Conservation (phyloP, 805 yeast species). For the Candida chilensis region DNA sequence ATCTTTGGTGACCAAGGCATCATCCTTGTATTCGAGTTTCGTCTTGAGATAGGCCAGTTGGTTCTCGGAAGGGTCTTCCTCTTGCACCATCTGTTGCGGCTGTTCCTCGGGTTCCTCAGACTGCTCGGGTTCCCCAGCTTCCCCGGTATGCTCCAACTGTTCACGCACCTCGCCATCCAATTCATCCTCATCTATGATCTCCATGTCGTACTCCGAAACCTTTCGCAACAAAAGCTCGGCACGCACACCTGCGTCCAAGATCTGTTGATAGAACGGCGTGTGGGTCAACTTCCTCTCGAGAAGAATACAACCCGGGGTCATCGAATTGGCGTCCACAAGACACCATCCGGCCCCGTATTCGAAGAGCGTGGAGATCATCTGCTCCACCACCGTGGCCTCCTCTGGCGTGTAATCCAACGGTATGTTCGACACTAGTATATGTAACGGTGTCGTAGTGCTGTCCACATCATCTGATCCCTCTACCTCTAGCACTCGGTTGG, state of each 20-base stretch:
- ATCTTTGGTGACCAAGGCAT: constrained; percentile 63
- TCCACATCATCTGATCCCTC: constrained; percentile 21
- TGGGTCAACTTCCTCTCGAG: constrained; percentile 36
- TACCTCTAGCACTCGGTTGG: constrained; percentile 10
- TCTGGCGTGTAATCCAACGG: constrained; percentile 24
- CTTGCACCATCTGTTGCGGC: constrained; percentile 6
- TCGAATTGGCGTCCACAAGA: constrained; percentile 56
- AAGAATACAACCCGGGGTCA: constrained; percentile 82
- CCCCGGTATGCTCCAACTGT: constrained; percentile 7
- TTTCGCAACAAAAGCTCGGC: constrained; percentile 78
- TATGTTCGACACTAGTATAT: constrained; percentile 50
- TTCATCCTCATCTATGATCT: constrained; percentile 39
- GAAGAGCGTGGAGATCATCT: constrained; percentile 58
- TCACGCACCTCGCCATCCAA: constrained; percentile 6
- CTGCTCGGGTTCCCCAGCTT: too few relatives aligned
- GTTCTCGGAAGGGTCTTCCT: constrained; percentile 50
- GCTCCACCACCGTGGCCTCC: constrained; percentile 25
- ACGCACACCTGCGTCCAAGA: constrained; percentile 83
- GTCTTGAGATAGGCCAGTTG: constrained; percentile 59
- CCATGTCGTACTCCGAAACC: constrained; percentile 54
- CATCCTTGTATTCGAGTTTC: constrained; percentile 57
- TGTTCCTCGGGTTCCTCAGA: constrained; percentile 5
- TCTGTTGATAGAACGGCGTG: constrained; percentile 28
- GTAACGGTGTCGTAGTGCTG: constrained; percentile 74
- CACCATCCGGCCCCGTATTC: constrained; percentile 94